Conservation (phyloP, 164 flowering plant genomes). For the Tinospora cordifolia region DNA sequence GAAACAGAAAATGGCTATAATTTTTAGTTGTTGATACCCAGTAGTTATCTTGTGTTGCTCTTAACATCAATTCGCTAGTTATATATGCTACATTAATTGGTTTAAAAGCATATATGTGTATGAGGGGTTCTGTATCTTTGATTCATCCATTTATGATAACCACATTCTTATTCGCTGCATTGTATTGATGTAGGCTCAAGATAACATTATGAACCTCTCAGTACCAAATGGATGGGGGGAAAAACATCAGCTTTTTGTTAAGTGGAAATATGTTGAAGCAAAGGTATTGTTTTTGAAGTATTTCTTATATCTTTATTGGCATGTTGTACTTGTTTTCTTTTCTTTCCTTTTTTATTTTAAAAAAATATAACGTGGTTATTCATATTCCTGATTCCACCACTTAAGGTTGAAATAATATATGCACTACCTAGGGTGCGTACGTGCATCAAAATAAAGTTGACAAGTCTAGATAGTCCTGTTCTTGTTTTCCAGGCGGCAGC, state of each 20-base stretch:
- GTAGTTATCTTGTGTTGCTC: not conserved
- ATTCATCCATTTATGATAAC: no score
- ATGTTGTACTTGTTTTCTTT: not conserved
- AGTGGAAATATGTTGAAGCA: constrained; percentile 89
- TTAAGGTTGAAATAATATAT: not conserved
- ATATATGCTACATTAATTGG: not conserved
- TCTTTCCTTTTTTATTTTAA: not conserved
- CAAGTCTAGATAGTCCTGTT: constrained; percentile 3
- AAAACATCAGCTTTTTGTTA: constrained; percentile 68
- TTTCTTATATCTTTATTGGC: not conserved
- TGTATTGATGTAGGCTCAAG: constrained; percentile 54
- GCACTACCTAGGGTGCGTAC: not conserved
- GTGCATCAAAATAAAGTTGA: constrained; percentile 5
- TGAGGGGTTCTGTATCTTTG: not conserved
- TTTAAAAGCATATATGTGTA: not conserved
- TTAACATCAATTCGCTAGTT: not conserved
- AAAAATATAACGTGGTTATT: no score
- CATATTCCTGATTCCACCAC: not conserved
- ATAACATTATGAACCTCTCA: constrained; percentile 67
- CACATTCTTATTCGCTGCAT: not conserved
- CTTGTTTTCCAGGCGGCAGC: constrained; percentile 72
- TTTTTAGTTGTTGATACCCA: not conserved
- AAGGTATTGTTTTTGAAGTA: constrained; percentile 42
- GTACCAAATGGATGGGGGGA: constrained; percentile 87
- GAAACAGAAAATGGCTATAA: not conserved